Conservation (phyloP, 495 filamentous ascomycete species). For the Aspergillus heteromorphus region DNA sequence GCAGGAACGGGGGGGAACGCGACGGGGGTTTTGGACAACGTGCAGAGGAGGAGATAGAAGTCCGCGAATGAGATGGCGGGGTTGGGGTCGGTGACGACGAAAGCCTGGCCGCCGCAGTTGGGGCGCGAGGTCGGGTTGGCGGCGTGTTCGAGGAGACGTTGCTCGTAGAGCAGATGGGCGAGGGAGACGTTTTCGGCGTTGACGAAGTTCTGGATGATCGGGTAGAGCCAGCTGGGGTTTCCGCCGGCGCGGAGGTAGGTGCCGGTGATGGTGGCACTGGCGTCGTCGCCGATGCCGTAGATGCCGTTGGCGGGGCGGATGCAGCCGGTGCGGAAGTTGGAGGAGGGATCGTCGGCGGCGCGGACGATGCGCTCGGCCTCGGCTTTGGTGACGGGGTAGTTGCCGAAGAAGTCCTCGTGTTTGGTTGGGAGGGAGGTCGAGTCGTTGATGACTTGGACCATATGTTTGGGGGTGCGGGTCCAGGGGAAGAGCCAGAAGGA, state of each 20-base stretch:
- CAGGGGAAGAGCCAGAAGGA: slow-evolving; percentile 48
- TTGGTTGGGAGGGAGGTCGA: slow-evolving; percentile 33
- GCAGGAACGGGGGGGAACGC: slow-evolving; percentile 24
- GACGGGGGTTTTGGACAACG: slow-evolving; percentile 27
- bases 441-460: slow-evolving; percentile 44
- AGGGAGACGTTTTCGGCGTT: slow-evolving; percentile 54
- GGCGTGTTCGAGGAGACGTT: slow-evolving; percentile 44
- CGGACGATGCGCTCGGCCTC: slow-evolving; percentile 50
- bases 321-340: slow-evolving; percentile 49
- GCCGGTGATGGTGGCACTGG: slow-evolving; percentile 38
- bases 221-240: slow-evolving; percentile 42
- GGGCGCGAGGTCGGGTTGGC: slow-evolving; percentile 32
- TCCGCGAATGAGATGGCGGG: slow-evolving; percentile 31
- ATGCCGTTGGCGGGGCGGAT: slow-evolving; percentile 55
- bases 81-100: slow-evolving; percentile 36
- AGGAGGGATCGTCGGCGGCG: slow-evolving; percentile 31
- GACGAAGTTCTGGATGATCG: slow-evolving; percentile 51
- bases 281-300: slow-evolving; percentile 52
- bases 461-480: slow-evolving; percentile 30
- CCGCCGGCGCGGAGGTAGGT: slow-evolving; percentile 27
- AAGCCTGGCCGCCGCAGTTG: slow-evolving; percentile 38
- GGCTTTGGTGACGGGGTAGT: slow-evolving; percentile 50
- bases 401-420: slow-evolving; percentile 48
- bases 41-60: slow-evolving; percentile 29
- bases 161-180: slow-evolving; percentile 56